Evolutionary conservation across 805 yeast genomes (phyloP), one percentile per base, ranked within the genome.

Genomic region (Pichia phayaonensis): DNA sequence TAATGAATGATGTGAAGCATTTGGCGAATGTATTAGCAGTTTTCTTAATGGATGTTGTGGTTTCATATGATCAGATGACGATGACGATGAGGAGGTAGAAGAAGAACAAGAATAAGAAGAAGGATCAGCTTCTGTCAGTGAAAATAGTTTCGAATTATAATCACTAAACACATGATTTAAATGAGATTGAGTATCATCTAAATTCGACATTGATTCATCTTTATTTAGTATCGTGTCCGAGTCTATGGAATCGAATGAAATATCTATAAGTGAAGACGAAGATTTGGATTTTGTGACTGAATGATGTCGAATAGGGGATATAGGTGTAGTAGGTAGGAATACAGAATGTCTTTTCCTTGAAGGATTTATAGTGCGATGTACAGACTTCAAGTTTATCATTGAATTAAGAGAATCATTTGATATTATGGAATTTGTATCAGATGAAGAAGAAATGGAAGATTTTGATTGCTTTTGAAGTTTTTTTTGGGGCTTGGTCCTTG

Each of bases 1-100:
- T 34, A 34, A n/a, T 12, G 51, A 44, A 18, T 20, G 21, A 8
- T 42, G 8, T 12, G 38, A 23, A 8, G 29, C 34, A n/a, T 42
- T 42, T 21, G 52, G 52, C 0, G 52, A 46, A 36, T 31, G 42
- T 13, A 46, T 27, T 3, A 46, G 22, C 5, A 49, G 23, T 42
- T 49, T 46, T 15, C 52, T 12, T 26, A 49, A 24, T 13, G 52
- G 51, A 36, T 48, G 51, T 18, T n/a, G 20, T 7, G 20, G n/a
- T 31, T 48, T 42, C 2, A 34, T 16, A 34, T n/a, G 16, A n/a
- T 20, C 21, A 13, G 31, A 21, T 23, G 34, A 34, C 12, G 13
- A 15, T 4, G 43, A 20, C 11, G 42, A 21, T 5, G 42, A 31
- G 4, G n/a, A n/a, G 20, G 46, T 36, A 11, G 40, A 16, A 3